These are phyloP conservation scores for Metschnikowia borealis DNA, from an alignment of 805 yeast genomes.

Conservation along the genomic window DNA sequence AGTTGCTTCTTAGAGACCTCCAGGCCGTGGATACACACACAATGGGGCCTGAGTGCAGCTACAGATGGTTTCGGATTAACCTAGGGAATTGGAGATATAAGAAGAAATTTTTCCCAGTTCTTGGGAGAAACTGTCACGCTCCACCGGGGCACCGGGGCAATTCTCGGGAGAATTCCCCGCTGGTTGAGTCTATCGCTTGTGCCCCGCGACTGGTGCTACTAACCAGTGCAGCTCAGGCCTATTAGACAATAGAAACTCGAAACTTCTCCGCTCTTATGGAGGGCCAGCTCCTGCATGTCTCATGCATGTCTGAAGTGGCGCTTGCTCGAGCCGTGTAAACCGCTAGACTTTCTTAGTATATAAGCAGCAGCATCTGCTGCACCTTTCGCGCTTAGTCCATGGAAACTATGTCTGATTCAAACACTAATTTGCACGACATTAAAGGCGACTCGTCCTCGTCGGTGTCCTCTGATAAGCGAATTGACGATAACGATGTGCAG, in stretches of 20 bases:
- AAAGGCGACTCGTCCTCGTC: slow-evolving; percentile 8
- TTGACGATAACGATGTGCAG: not conserved
- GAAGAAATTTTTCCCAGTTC: not conserved
- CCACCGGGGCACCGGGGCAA: not conserved
- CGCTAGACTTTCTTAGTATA: not conserved
- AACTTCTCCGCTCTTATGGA: not conserved
- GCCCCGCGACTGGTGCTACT: slow-evolving; percentile 3
- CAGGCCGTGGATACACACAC: too few species aligned
- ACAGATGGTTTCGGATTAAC: too few species aligned
- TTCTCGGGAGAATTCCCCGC: slow-evolving; percentile 2
- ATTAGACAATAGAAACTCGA: not conserved
- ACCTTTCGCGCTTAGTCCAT: not conserved
- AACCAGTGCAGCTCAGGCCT: not conserved
- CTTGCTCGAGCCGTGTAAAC: not conserved
- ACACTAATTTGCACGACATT: slow-evolving; percentile 1
- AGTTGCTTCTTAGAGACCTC: not conserved
- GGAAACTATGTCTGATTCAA: slow-evolving; percentile 4
- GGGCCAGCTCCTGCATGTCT: not conserved
- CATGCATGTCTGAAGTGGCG: not conserved
- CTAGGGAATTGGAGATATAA: not conserved
- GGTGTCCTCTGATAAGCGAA: not conserved
- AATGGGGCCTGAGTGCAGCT: too few species aligned
- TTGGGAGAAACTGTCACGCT: not conserved
- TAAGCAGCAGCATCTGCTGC: not conserved
- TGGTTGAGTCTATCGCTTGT: not conserved